Evolutionary conservation across 2,329 filamentous ascomycete species (phyloP), one percentile per base, ranked within the genome.

Genomic region (Alternaria novae-zelandiae): DNA sequence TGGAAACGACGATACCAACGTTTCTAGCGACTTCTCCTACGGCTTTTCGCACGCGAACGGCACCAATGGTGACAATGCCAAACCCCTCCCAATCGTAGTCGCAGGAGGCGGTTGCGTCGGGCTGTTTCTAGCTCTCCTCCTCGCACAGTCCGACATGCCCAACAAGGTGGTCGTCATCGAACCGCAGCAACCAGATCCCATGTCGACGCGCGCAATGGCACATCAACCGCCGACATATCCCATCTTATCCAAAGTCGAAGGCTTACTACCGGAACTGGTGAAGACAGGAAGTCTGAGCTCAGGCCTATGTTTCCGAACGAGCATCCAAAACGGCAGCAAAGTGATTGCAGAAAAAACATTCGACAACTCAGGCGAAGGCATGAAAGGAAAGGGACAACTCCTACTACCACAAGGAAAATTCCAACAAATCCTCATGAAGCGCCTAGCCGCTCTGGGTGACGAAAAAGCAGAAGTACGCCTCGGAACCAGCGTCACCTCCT

Each of bases 51-150:
- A 51, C 7, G 23, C 46, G 3, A 61, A 46, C 4, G 54, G 46
- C 13, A 57, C 26, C 6, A 58, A 58, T 12, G 36, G 45, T 4
- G 17, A 15, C 21, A 45, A 17, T 43, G 13, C 56, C 8, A 50
- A 41, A 20, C 12, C 56, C 0, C 69, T 72, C 7, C 75, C 74
- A 9, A 70, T 82, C 20, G 65, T 82, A 9, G 74, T 82, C 44
- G 74, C 80, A 46, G 81, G 81, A 43, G 81, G 79, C 8, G 81
- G 80, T 21, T 80, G 78, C 50, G 78, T 81, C 3, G 81, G 81
- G 20, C 78, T 81, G 21, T 78, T 83, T 55, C 77, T 81, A 45
- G 79, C 79, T 5, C 74, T 82, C 26, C 76, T 80, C 21, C 77
- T 83, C 44, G 69, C 73, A 2, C 73, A 79, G 59, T 74, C 76